Evolutionary conservation across 2,329 filamentous ascomycete genomes (phyloP), one percentile per base, ranked within the genome.

Genomic region (Claviceps citrina): DNA sequence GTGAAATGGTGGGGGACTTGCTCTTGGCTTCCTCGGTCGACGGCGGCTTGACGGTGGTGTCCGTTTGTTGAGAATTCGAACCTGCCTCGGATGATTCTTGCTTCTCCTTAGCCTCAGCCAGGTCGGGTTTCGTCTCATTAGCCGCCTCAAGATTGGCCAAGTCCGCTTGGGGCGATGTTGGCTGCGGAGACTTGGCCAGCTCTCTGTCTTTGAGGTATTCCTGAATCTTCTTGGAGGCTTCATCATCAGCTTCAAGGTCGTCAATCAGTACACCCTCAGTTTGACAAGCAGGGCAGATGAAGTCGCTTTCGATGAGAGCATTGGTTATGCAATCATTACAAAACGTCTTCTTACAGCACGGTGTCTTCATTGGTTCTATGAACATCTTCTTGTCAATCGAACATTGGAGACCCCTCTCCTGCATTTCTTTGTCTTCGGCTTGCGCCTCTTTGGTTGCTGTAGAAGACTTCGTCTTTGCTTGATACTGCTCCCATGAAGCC

Each of bases 261-360:
- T 95, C 89, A 64, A 96, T 83, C 54, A 95, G 70, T 48, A 95
- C 84, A 55, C 84, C 84, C 58, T 94, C 86, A 47, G 81, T 82
- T 63, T 84, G 77, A 69, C 91, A 98, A 51, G 79, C 80, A 48
- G 91, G 91, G 63, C 91, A 98, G 62, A 87, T 71, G 65, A 98
- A 86, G 72, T 98, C 91, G 74, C 82, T 91, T 70, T 96, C 87
- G 65, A 95, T 89, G 64, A 98, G 79, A 64, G 87, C 84, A 75
- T 94, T 94, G 61, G 91, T 93, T 66, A 98, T 95, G 81, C 91
- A 98, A 61, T 95, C 86, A 76, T 91, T 91, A 73, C 91, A 98
- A 71, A 93, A 98, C 58, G 87, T 95, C 74, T 83, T 93, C 67
- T 83, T 76, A 71, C 91, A 98, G 75, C 91, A 98, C 50, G 91